phyloP scores from a whole-genome alignment of 345 rosid genomes.

The Eucalyptus grandis region DNA sequence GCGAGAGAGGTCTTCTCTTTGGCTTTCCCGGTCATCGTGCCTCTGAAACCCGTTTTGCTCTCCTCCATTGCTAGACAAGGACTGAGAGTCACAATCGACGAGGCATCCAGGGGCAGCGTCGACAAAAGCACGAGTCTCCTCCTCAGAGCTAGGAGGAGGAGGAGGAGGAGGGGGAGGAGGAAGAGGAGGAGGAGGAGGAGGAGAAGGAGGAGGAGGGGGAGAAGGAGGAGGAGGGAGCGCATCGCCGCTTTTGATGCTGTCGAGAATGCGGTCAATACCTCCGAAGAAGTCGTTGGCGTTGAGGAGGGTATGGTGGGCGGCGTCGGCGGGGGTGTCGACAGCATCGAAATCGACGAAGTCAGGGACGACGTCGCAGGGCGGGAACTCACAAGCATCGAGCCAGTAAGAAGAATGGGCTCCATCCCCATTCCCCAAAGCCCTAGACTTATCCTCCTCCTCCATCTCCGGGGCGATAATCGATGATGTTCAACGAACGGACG shows the following conservation, averaged over 20 bases:
- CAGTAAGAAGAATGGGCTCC: slow-evolving; percentile 63
- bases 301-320: slow-evolving; percentile 2
- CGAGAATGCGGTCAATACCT: slow-evolving; percentile 85
- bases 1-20: slow-evolving; percentile 8
- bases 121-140: background rate
- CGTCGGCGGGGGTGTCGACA: background rate
- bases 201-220: background rate
- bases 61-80: background rate
- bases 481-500: background rate
- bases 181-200: background rate
- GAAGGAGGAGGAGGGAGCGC: slow-evolving; percentile 22
- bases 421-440: slow-evolving; percentile 9
- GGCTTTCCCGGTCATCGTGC: slow-evolving; percentile 24
- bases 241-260: slow-evolving; percentile 67
- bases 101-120: background rate
- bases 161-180: background rate
- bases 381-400: slow-evolving; percentile 90
- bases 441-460: background rate
- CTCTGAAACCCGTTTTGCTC: background rate
- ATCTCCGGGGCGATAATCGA: background rate
- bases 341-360: slow-evolving; percentile 62
- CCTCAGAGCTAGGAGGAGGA: background rate
- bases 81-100: background rate
- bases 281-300: slow-evolving; percentile 61
- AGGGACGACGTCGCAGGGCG: slow-evolving; percentile 52